Base-by-base conservation (phyloP, 768 basidiomycete species). In the Serpula lacrymans region DNA sequence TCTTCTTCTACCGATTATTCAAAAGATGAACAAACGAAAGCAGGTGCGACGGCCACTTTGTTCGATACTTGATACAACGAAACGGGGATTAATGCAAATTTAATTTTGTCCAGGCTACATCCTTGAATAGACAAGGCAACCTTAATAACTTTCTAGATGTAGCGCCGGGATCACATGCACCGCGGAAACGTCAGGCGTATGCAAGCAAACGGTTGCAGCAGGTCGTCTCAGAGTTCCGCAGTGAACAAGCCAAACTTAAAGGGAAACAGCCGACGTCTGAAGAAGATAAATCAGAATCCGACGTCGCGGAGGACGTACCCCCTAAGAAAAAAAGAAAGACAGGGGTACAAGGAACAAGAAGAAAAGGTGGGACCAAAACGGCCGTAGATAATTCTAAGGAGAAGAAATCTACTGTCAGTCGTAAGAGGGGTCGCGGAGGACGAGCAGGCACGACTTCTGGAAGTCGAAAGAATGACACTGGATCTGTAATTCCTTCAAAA, bases 1-100 rank as follows among this genome's bases (percentile, higher is more conserved):
- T 36, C 72, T 92, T 21, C 67, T 97, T n/a, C 66, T 91, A 32
- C 94, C 94, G 12, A 90, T 96, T 52, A 88, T 97, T 31, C 90
- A 88, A 50, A 87, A 79, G 52, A 85, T 95, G 71, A 84, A 79
- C 47, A 84, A 84, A 53, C 84, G 91, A 18, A 76, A 74, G 16
- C 84, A 91, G 66, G 88, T 83, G 43, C 39, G 68, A 50, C 22
- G 17, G 17, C 28, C 13, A 34, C 10, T 29, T 17, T 13, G 16
- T 16, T 24, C 12, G 41, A 42, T 18, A 24, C 14, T 34, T 26
- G 29, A 17, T 13, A 17, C 7, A 9, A 31, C 8, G 10, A 21
- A 33, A 32, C 12, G 28, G 17, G 2, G 12, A 17, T 24, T 13
- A 13, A 32, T 46, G 23, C 17, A 2, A 40, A 27, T 12, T 48